Conservation (phyloP, 2,329 filamentous ascomycete species). For the Xylaria hypoxylon region DNA sequence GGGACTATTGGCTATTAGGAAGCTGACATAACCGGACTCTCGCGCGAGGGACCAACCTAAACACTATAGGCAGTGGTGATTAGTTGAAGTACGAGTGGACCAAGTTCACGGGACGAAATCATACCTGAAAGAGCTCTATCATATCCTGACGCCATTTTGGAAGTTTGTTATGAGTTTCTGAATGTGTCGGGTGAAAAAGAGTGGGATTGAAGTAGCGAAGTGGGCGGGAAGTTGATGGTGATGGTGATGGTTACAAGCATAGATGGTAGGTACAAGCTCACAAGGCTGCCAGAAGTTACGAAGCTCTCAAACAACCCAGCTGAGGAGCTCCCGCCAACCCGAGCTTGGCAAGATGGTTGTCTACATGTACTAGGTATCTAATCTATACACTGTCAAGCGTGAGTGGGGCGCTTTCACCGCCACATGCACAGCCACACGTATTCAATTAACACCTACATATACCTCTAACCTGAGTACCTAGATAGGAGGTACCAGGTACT, state of each 20-base stretch:
- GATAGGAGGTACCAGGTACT: too few species aligned
- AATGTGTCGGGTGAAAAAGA: constrained; percentile 17
- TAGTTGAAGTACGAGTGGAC: constrained; percentile 53
- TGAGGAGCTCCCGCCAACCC: constrained; percentile 36
- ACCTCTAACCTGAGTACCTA: too few species aligned
- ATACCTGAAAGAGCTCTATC: constrained; percentile 98
- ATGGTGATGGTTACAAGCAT: constrained; percentile 26
- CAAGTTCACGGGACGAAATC: constrained; percentile 54
- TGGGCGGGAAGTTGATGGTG: constrained; percentile 31
- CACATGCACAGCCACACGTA: constrained; percentile 24
- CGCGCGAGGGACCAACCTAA: constrained; percentile 70
- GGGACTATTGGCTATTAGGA: constrained; percentile 75
- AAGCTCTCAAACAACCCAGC: constrained; percentile 41
- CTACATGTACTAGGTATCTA: constrained; percentile 14
- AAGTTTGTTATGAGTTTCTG: constrained; percentile 30
- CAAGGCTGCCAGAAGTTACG: constrained; percentile 50
- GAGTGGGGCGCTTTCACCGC: neutral
- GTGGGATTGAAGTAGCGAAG: constrained; percentile 16
- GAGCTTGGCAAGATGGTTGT: constrained; percentile 29
- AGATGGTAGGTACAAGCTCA: constrained; percentile 24
- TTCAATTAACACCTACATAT: too few species aligned
- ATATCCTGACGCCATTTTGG: constrained; percentile 88
- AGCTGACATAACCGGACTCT: constrained; percentile 25
- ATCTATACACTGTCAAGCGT: neutral
- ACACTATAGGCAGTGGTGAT: constrained; percentile 71